phyloP scores from a whole-genome alignment of 306 rosid species.

The Rosa multiflora region DNA sequence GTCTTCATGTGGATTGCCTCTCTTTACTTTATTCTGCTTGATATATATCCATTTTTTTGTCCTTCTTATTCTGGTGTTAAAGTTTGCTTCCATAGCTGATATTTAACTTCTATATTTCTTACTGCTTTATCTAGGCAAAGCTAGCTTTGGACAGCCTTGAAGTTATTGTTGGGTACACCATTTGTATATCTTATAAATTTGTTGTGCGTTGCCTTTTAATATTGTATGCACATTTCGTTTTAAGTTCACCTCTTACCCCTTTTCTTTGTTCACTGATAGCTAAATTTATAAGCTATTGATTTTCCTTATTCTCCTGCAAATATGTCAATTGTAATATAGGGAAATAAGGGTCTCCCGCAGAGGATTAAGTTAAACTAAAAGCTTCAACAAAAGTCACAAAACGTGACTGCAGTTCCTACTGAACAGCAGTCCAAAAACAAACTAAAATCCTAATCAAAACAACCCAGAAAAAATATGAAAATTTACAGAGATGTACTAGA shows the following conservation, averaged over 20 bases:
- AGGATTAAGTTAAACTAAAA: too few species aligned
- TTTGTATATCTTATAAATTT: neutral
- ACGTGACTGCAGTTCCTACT: too few species aligned
- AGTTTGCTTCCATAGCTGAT: neutral
- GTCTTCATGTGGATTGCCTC: neutral
- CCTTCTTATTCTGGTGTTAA: neutral
- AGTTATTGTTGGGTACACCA: conserved; percentile 88
- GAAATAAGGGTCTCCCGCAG: too few species aligned
- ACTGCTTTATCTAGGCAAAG: conserved; percentile 51
- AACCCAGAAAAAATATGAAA: too few species aligned
- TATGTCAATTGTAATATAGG: too few species aligned
- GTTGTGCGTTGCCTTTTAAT: neutral
- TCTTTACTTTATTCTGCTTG: neutral
- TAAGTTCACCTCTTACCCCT: neutral
- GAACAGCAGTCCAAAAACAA: too few species aligned
- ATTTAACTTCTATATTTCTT: conserved; percentile 10
- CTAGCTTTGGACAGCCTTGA: conserved; percentile 68
- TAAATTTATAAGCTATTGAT: too few species aligned
- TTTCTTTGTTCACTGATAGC: neutral
- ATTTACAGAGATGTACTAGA: too few species aligned
- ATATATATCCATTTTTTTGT: neutral
- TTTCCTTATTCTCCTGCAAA: too few species aligned
- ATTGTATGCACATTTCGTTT: neutral
- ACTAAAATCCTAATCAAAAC: too few species aligned
- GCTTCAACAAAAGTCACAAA: too few species aligned